These are phyloP conservation scores for Phyllosticta capitalensis DNA, from an alignment of 2,329 filamentous ascomycete genomes.

Conservation along the genomic window DNA sequence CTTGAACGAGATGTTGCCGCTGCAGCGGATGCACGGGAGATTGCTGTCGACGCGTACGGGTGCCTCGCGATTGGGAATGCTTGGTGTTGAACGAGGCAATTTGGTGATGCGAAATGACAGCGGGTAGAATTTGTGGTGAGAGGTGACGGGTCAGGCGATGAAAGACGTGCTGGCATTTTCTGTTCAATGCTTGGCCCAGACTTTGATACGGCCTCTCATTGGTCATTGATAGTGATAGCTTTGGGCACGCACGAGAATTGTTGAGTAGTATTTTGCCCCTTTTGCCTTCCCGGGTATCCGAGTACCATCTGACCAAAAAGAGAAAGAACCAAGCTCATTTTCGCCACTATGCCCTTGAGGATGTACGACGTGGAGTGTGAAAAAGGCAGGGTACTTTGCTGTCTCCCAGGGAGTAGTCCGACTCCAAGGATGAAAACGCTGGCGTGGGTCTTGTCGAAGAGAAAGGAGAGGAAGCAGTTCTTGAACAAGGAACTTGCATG, in stretches of 20 bases:
- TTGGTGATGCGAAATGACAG: neutral
- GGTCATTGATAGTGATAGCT: neutral
- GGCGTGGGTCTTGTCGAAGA: too few species aligned
- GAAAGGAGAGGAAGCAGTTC: neutral
- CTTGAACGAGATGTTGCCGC: neutral
- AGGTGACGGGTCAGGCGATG: neutral
- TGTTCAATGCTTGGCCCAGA: neutral
- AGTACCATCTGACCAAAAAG: neutral
- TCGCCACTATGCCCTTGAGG: neutral
- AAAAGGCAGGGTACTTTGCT: too few species aligned
- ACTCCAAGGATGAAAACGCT: too few species aligned
- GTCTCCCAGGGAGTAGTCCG: too few species aligned
- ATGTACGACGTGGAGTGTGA: neutral
- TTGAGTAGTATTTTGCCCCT: neutral
- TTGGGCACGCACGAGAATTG: neutral
- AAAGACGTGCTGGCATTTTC: neutral
- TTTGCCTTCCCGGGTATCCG: neutral
- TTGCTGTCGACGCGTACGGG: neutral
- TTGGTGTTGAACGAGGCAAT: neutral
- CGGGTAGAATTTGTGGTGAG: neutral
- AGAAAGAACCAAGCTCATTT: too few species aligned
- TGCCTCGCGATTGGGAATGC: neutral
- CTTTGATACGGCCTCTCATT: neutral
- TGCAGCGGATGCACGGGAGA: neutral
- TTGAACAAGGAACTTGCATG: neutral